Evolutionary conservation across 805 yeast genomes (phyloP).

Genomic region (Saccharomycopsis fodiens): DNA sequence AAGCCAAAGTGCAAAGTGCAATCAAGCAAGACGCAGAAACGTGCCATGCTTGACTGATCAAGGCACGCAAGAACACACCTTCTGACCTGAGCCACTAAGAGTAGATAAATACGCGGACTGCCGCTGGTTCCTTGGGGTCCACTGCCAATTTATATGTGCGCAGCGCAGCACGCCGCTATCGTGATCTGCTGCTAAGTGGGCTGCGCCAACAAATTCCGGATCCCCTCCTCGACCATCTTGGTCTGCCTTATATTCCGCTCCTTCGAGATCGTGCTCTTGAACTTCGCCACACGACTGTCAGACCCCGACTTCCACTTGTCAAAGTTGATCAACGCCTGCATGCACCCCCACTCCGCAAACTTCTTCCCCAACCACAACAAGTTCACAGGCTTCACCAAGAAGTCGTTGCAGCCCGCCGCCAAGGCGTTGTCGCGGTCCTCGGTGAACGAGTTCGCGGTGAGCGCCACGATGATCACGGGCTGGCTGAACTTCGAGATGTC

Average conservation of each 20-base stretch:
- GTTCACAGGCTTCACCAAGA: conserved; percentile 91
- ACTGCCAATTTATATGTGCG: too few relatives aligned
- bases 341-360: conserved; percentile 97
- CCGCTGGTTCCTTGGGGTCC: too few relatives aligned
- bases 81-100: too few relatives aligned
- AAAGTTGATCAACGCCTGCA: conserved; percentile 94
- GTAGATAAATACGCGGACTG: too few relatives aligned
- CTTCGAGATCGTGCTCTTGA: neutral
- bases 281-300: conserved; percentile 27
- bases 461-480: conserved; percentile 96
- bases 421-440: conserved; percentile 85
- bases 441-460: conserved; percentile 85
- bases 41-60: too few relatives aligned
- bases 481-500: conserved; percentile 65
- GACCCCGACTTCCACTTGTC: conserved; percentile 72
- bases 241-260: neutral
- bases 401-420: conserved; percentile 97
- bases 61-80: too few relatives aligned
- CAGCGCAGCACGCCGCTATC: too few relatives aligned
- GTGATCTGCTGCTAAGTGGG: too few relatives aligned
- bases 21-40: too few relatives aligned
- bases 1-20: too few relatives aligned
- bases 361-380: conserved; percentile 90
- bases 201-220: conserved; percentile 6
- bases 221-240: conserved; percentile 2